Percentiles rank a stretch among this genome's conserved stretches.
phyloP scores from a whole-genome alignment of 1,139 yeast genomes.

The Scheffersomyces cryptocercus region DNA sequence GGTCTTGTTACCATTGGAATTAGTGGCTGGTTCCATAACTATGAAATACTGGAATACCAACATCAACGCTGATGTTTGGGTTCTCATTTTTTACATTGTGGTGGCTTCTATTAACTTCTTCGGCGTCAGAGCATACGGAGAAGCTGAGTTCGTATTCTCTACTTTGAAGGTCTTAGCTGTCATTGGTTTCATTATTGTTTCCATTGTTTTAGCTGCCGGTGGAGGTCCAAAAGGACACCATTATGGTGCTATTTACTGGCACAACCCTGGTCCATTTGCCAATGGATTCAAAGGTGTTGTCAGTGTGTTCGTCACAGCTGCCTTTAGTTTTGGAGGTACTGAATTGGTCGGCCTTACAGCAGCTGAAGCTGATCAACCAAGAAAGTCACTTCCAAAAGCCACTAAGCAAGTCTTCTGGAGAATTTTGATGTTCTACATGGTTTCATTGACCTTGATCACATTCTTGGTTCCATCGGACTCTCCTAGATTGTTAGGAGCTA shows the following conservation, averaged over 20 bases:
- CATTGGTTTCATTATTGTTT: constrained; percentile 30
- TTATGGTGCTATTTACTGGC: constrained; percentile 30
- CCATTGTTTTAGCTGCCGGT: constrained; percentile 33
- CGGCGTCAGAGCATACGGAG: constrained; percentile 37
- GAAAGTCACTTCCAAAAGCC: constrained; percentile 41
- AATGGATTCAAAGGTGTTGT: constrained; percentile 48
- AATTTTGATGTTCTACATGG: constrained; percentile 35
- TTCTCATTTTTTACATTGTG: constrained; percentile 27
- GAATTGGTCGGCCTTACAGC: constrained; percentile 45
- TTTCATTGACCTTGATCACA: constrained; percentile 31
- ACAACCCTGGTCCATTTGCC: constrained; percentile 34
- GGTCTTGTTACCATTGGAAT: constrained; percentile 31
- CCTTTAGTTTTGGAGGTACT: constrained; percentile 57
- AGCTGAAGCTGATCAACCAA: constrained; percentile 42
- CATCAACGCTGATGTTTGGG: constrained; percentile 35
- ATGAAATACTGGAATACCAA: constrained; percentile 30
- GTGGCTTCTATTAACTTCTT: constrained; percentile 33
- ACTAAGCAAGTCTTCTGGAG: constrained; percentile 41
- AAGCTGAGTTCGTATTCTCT: constrained; percentile 35
- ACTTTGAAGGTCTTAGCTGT: constrained; percentile 34
- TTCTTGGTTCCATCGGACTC: constrained; percentile 38
- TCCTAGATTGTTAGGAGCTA: constrained; percentile 30
- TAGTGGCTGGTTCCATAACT: constrained; percentile 35
- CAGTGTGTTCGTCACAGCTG: constrained; percentile 55
- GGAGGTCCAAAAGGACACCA: constrained; percentile 30